Evolutionary conservation across 2,329 filamentous ascomycete genomes (phyloP), one percentile per base, ranked within the genome.

Genomic region (Colletotrichum lentis): DNA sequence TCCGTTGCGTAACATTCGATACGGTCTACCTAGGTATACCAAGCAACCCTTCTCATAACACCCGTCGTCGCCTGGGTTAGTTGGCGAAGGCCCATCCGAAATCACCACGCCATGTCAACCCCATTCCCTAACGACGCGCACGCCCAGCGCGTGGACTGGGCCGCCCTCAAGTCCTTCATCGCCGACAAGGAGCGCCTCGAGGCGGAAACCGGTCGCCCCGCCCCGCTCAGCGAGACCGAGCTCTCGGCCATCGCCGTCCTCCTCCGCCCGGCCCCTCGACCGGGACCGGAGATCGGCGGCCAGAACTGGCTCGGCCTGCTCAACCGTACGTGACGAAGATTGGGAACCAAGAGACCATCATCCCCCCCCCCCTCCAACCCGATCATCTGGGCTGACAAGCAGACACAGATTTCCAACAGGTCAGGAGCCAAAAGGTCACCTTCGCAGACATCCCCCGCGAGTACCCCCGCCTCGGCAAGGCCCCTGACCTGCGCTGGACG

Each of bases 231-330:
- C 0, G 74, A 75, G 5, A 70, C 73, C 5, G 78, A 86, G 72
- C 73, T 76, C 11, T 73, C 76, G 46, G 80, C 82, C 18, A 73
- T 87, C 31, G 74, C 77, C 0, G 73, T 78, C 5, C 76, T 87
- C 53, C 75, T 80, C 60, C 69, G 73, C 2, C 73, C 69, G 24
- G 57, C 67, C 16, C 58, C 60, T 41, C 62, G 52, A 8, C 20
- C 67, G 2, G 76, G 76, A 27, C 73, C 73, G 3, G 72, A 74
- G 5, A 0, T 78, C 10, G 75, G 69, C 1, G 70, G 75, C 0
- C 69, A 55, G 0, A 79, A 84, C 73, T 83, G 79, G 77, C 59
- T 83, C 39, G 77, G 79, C n/a, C 24, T 77, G 6, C 70, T 84
- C 14, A 73, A 75, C 56, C 72, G 82, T 80, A 71, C 70, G 77